phyloP scores from a whole-genome alignment of 768 basidiomycete genomes.

The Exidia glandulosa region DNA sequence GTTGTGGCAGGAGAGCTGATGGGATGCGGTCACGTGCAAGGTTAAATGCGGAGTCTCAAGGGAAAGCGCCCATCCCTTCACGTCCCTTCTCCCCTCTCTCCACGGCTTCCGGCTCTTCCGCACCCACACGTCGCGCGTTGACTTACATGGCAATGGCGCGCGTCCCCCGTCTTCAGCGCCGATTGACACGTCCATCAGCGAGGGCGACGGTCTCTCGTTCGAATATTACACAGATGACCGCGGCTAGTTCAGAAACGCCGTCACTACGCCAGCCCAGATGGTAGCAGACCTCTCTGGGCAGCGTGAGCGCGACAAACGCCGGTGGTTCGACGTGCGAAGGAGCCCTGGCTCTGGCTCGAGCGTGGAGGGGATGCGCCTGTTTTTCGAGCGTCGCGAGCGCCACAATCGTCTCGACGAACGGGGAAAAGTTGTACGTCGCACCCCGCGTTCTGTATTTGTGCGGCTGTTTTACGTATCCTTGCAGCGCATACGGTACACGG shows the following conservation, averaged over 20 bases:
- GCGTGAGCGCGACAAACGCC: neutral
- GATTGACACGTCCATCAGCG: neutral
- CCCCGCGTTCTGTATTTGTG: too few species aligned
- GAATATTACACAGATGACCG: conserved; percentile 47
- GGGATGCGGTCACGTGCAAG: too few species aligned
- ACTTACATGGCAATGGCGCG: too few species aligned
- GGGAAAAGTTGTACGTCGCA: too few species aligned
- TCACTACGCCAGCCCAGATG: neutral
- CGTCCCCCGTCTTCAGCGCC: neutral
- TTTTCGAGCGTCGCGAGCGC: neutral
- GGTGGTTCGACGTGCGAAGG: neutral
- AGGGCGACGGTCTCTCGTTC: conserved; percentile 43
- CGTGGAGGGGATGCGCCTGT: neutral
- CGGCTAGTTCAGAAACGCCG: conserved; percentile 26
- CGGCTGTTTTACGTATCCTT: too few species aligned
- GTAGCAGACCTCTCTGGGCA: neutral
- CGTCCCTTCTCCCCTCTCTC: too few species aligned
- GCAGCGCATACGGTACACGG: too few species aligned
- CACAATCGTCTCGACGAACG: neutral
- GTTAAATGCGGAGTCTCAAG: too few species aligned
- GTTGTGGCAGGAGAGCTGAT: too few species aligned
- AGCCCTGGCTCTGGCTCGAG: neutral
- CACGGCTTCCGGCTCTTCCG: too few species aligned
- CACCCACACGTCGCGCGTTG: too few species aligned
- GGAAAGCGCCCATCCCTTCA: too few species aligned